phyloP scores from a whole-genome alignment of 1,284 basidiomycete species.

The Apiotrichum gracile region DNA sequence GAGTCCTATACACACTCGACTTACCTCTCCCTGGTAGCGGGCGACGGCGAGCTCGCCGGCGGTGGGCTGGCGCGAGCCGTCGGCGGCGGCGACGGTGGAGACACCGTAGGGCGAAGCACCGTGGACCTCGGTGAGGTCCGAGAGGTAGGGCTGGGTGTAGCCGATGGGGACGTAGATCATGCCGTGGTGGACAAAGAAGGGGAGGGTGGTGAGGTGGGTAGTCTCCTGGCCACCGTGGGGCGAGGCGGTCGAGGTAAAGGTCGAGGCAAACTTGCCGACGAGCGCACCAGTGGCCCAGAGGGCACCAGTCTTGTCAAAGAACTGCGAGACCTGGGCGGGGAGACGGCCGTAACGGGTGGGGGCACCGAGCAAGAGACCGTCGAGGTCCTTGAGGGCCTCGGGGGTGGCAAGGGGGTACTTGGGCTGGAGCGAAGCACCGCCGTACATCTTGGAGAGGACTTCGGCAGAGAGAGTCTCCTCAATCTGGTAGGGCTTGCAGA shows the following conservation, averaged over 20 bases:
- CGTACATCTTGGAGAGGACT: constrained; percentile 69
- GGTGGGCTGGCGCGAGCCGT: constrained; percentile 59
- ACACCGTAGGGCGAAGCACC: constrained; percentile 64
- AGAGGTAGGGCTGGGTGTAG: constrained; percentile 58
- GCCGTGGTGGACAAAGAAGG: constrained; percentile 68
- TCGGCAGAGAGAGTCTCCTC: constrained; percentile 78
- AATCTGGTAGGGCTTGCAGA: constrained; percentile 64
- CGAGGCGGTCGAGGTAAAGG: constrained; percentile 38
- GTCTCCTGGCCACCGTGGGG: constrained; percentile 50
- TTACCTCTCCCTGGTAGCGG: constrained; percentile 54
- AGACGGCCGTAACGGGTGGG: constrained; percentile 64
- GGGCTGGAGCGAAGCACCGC: constrained; percentile 50
- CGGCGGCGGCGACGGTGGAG: constrained; percentile 60
- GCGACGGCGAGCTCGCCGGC: constrained; percentile 62
- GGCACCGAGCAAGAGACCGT: constrained; percentile 58
- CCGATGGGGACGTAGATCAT: constrained; percentile 66
- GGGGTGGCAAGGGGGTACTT: constrained; percentile 67
- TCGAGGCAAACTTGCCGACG: constrained; percentile 63
- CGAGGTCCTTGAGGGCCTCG: constrained; percentile 57
- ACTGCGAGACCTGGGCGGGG: constrained; percentile 50
- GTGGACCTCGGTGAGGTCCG: constrained; percentile 59
- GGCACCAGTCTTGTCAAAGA: constrained; percentile 67
- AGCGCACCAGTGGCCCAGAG: constrained; percentile 67
- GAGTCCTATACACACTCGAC: constrained; percentile 3
- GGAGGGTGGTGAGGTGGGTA: constrained; percentile 61